Evolutionary conservation across 2,329 filamentous ascomycete species (phyloP), one percentile per base, ranked within the genome.

Genomic region (Talaromyces marneffei): DNA sequence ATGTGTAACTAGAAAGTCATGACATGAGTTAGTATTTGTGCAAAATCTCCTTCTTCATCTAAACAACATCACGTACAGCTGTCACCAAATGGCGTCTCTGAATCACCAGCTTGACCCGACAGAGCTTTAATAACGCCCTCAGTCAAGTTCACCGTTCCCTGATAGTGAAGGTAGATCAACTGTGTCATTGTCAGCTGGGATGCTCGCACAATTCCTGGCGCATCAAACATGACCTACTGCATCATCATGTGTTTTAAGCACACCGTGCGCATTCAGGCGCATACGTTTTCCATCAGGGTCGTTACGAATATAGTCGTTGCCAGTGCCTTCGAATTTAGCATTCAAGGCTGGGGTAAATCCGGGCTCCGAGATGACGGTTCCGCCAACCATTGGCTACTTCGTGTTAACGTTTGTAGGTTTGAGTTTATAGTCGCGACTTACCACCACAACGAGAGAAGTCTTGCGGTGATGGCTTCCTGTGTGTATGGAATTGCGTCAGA

Each of bases 281-380:
- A 78, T 66, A 42, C 71, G 71, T 61, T 73, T 71, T 6, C 72
- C 72, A 61, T 75, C 73, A 3, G 75, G 69, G 62, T 79, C 77
- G 20, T 69, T 69, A 53, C 72, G 74, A 63, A 79, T 77, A 63
- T 78, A 78, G 61, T 79, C 77, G 57, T 74, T 74, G 3, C 77
- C 77, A 18, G 68, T 66, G 12, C 75, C 74, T 20, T 71, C 67
- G 52, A 76, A 70, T 23, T 71, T 65, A 23, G 74, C 75, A 61
- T 78, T 74, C 42, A 79, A 54, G 9, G 70, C 65, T 2, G 73
- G 73, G 2, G 69, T 67, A 63, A 75, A 77, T 25, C 68, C 68
- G 2, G 71, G 66, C 33, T 73, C 75, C 42, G 70, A 71, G 55
- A 71, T 72, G 60, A 78, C 63, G 3, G 67, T 72, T 50, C 74